A percentile compares a stretch with the other conserved stretches of the same genome.
Evolutionary conservation across 208 protist species (phyloP).

Genomic region (Wallacemonas rigidus): DNA sequence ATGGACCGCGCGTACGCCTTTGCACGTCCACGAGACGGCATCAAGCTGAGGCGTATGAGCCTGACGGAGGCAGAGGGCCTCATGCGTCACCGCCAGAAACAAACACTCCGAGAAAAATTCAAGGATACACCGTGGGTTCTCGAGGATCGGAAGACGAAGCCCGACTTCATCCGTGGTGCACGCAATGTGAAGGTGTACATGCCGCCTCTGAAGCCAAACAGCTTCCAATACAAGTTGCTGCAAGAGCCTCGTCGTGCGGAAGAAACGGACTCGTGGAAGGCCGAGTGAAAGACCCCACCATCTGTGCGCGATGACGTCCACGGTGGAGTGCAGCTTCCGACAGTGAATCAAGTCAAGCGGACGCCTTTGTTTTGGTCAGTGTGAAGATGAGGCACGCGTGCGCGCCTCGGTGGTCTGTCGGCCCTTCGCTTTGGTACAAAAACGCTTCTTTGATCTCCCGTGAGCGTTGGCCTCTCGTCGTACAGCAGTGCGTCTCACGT

Average conservation of each 20-base stretch:
- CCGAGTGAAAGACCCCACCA: not conserved
- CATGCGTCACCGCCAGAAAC: conserved; percentile 32
- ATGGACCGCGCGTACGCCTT: conserved; percentile 81
- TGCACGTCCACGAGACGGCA: conserved; percentile 54
- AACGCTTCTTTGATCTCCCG: no score
- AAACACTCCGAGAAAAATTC: conserved; percentile 58
- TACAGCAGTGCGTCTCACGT: no score
- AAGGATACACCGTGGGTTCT: conserved; percentile 48
- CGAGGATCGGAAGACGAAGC: conserved; percentile 28
- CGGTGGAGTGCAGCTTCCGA: no score
- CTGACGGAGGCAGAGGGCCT: conserved; percentile 37
- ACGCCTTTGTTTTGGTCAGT: no score
- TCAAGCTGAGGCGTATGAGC: conserved; percentile 36
- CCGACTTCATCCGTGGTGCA: conserved; percentile 55
- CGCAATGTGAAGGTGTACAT: conserved; percentile 52
- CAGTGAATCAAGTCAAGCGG: no score
- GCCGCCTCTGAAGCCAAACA: conserved; percentile 37
- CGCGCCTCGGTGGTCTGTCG: no score
- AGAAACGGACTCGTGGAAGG: conserved; percentile 31
- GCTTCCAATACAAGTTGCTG: conserved; percentile 29
- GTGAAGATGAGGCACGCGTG: no score
- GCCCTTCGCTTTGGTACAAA: no score
- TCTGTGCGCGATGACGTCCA: no score
- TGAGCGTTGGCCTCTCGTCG: no score
- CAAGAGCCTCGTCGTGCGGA: conserved; percentile 32